Percentiles rank a stretch among this genome's conserved stretches.
Conservation (phyloP, 2,329 filamentous ascomycete species). For the Clonostachys byssicola region DNA sequence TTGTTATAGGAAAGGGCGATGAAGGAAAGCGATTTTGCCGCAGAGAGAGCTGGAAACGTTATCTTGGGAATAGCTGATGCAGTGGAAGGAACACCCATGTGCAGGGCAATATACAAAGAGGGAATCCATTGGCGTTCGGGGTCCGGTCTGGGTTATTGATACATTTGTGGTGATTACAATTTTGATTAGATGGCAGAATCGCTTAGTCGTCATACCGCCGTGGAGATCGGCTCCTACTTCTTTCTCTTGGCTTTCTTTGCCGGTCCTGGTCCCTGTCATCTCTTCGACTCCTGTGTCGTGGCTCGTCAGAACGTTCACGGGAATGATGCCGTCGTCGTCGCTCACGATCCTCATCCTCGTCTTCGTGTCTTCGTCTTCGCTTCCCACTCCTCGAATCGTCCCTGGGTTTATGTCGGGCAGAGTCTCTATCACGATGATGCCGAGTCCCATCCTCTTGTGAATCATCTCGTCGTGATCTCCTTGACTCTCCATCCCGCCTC, state of each 20-base stretch:
- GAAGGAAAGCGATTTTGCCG: slow-evolving; percentile 64
- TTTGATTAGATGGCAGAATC: too few species aligned
- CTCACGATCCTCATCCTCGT: slow-evolving; percentile 12
- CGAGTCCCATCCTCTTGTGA: slow-evolving; percentile 18
- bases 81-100: background rate
- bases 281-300: slow-evolving; percentile 14
- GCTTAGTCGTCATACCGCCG: slow-evolving; percentile 17
- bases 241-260: slow-evolving; percentile 14
- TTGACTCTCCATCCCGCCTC: slow-evolving; percentile 18
- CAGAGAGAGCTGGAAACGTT: slow-evolving; percentile 79
- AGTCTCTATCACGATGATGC: slow-evolving; percentile 10
- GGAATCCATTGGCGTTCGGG: too few species aligned
- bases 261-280: slow-evolving; percentile 10
- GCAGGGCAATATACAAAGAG: too few species aligned
- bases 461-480: slow-evolving; percentile 26
- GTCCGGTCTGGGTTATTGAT: too few species aligned
- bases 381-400: slow-evolving; percentile 16
- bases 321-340: slow-evolving; percentile 13
- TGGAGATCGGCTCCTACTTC: slow-evolving; percentile 40
- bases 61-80: slow-evolving; percentile 41
- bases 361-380: slow-evolving; percentile 12
- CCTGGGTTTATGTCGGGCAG: slow-evolving; percentile 14
- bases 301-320: slow-evolving; percentile 19
- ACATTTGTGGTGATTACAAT: too few species aligned
- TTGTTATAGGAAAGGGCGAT: slow-evolving; percentile 64